phyloP scores from a whole-genome alignment of 306 rosid species.

The Leucaena leucocephala region DNA sequence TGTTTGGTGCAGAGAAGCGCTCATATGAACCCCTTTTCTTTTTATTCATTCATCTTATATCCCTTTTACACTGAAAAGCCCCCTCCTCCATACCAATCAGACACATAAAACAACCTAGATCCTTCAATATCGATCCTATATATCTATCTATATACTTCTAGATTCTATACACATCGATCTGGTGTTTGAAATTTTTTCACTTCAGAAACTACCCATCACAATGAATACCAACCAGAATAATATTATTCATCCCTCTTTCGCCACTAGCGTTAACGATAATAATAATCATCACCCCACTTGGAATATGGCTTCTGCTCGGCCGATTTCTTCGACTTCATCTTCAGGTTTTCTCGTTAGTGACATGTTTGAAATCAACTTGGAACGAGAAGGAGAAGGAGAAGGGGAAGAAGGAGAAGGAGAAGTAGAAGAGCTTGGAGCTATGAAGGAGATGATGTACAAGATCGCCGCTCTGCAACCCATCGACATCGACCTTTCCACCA shows the following conservation, averaged over 20 bases:
- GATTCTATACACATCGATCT: not conserved
- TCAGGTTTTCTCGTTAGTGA: conserved; percentile 40
- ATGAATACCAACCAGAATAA: conserved; percentile 50
- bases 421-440: conserved; percentile 73
- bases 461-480: conserved; percentile 92
- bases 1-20: not conserved
- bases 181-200: not conserved
- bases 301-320: conserved; percentile 41
- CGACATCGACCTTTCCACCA: conserved; percentile 82
- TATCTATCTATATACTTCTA: not conserved
- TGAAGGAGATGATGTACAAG: conserved; percentile 99
- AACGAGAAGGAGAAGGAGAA: not conserved
- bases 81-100: not conserved
- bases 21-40: conserved; percentile 27
- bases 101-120: not conserved
- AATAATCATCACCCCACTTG: conserved; percentile 19
- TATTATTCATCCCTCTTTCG: conserved; percentile 25
- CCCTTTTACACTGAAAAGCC: conserved; percentile 45
- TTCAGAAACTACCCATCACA: not conserved
- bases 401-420: conserved; percentile 19
- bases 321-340: conserved; percentile 36
- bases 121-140: not conserved
- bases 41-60: conserved; percentile 34
- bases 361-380: conserved; percentile 29
- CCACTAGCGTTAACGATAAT: conserved; percentile 24